These are phyloP conservation scores for Tolypocladium endophyticum DNA, from an alignment of 2,329 filamentous ascomycete species.

Conservation along the genomic window DNA sequence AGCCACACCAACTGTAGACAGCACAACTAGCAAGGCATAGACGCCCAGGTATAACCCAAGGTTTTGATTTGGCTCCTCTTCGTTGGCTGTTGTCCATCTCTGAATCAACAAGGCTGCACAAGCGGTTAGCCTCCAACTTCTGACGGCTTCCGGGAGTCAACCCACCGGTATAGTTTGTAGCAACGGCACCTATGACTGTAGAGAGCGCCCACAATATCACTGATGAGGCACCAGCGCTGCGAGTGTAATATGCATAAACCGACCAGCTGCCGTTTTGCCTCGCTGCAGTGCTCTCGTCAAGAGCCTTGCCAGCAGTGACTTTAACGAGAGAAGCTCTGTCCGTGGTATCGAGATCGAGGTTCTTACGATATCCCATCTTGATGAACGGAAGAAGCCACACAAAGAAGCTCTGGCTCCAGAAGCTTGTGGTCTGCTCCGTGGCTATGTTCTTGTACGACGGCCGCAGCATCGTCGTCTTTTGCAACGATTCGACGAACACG, in stretches of 20 bases:
- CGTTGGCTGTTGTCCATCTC: background rate
- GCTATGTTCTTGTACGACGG: background rate
- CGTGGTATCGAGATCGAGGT: background rate
- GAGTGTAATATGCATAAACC: background rate
- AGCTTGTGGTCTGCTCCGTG: background rate
- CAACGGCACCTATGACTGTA: background rate
- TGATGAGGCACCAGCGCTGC: background rate
- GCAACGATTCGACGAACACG: background rate
- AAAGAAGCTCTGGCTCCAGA: constrained; percentile 1
- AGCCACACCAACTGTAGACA: background rate
- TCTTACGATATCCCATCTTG: background rate
- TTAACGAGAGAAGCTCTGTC: background rate
- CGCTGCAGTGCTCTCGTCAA: background rate
- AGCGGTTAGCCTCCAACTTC: background rate
- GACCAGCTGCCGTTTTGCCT: background rate
- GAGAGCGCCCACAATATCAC: background rate
- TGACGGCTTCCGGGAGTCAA: background rate
- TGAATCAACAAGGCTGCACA: background rate
- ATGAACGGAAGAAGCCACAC: background rate
- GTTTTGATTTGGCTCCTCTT: background rate
- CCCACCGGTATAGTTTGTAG: background rate
- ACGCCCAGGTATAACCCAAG: background rate
- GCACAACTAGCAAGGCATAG: background rate
- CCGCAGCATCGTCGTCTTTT: background rate
- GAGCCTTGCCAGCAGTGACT: background rate